Evolutionary conservation across 2,329 filamentous ascomycete species (phyloP), one percentile per base, ranked within the genome.

Genomic region (Beauveria brongniartii): DNA sequence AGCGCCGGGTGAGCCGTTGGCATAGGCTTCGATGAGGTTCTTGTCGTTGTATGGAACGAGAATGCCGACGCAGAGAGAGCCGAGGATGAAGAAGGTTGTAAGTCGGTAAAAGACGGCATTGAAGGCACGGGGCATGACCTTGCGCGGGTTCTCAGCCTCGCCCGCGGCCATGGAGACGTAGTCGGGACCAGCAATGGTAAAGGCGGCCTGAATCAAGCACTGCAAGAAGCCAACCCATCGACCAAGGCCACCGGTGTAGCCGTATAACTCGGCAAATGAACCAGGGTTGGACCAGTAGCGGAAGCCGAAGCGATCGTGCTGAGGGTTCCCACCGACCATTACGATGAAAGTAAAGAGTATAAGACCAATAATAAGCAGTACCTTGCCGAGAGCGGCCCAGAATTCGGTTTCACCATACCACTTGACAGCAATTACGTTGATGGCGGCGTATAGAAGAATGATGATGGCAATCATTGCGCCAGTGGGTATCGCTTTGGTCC

Each of bases 391-490:
- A 2, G 90, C 86, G 22, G 87, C 83, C 81, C 81, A 84, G 68
- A 95, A 94, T 70, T 94, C 90, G 0, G 86, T 82, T 73, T 91
- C 88, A 50, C 89, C 89, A 62, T 90, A 92, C 79, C 81, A 90
- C 64, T 87, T 80, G 20, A 92, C 88, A 1, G 86, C 87, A 63
- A 92, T 78, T 52, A 92, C 67, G 67, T 93, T 93, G 74, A 92
- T 80, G 0, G 79, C 60, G 1, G 73, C 78, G 61, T 80, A 80
- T 2, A 80, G 64, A 0, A 75, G 63, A 44, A 76, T 70, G 47
- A 76, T 71, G 30, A 86, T 82, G 34, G 82, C 79, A 58, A 89
- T 87, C 55, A 88, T 81, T 14, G 76, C 85, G 3, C 80, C 83
- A 0, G 81, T 79, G 0, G 84, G 85, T 5, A 87, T 78, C 3